Evolutionary conservation across 805 yeast species (phyloP), one percentile per base, ranked within the genome.

Genomic region (Yarrowia sp.): DNA sequence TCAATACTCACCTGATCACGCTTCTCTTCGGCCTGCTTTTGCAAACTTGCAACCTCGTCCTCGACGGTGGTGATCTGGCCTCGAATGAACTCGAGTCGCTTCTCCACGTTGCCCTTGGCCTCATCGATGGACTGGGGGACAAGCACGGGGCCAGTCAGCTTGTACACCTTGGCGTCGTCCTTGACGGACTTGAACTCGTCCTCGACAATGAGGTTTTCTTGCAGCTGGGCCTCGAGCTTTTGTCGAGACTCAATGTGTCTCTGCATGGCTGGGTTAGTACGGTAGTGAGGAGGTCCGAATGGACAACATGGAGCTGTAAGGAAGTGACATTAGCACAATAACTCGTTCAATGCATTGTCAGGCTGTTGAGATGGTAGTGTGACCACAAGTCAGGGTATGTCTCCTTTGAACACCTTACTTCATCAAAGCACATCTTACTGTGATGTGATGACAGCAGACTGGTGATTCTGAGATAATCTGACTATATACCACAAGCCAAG

Each of bases 121-220:
- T 95, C 98, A 11, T 77, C 77, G 70, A 85, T 85, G 68, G 92
- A 97, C 75, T 94, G 97, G 1, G 98, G 97, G 71, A 96, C 82
- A 70, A 95, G 82, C 4, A 94, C 92, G 8, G 97, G 97, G 1
- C 99, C 99, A 35, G 94, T 90, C 72, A 93, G 83, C 79, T 95
- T 95, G 80, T 86, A 95, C 35, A 95, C 87, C 73, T 90, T 90
- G 15, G 96, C 83, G 46, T 86, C 89, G 43, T 86, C 90, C 69
- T 85, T 84, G 69, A 90, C 80, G 53, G 79, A 73, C 38, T 84
- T 85, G 74, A 95, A 90, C 79, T 95, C 99, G 69, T 77, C 88
- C 72, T 87, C 83, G 15, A 95, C 99, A 63, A 95, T 93, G 74
- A 87, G 87, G 78, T 93, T 93, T 78, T 95, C 99, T 78, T 95